Base-by-base conservation (phyloP, 768 basidiomycete species). In the Pleurotus cornucopiae region DNA sequence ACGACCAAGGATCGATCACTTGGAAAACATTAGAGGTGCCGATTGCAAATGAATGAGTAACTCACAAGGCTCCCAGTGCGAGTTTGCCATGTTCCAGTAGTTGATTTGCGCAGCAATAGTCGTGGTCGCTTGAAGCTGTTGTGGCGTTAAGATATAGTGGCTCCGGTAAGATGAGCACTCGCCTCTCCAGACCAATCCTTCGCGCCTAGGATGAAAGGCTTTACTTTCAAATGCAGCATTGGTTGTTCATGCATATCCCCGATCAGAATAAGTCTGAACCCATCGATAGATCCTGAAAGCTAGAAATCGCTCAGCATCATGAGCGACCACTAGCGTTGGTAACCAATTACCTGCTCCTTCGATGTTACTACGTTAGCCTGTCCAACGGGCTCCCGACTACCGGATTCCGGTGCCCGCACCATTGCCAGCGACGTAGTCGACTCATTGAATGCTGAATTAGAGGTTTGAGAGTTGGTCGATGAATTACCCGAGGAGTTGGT, bases 1-100 rank as follows among this genome's bases (percentile, higher is more conserved):
- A 89, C 14, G 85, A 88, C 95, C 96, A 99, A 2, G 97, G 97
- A 66, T 99, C 97, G 59, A 96, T 91, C 54, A 99, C 89, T 91
- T 46, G 13, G 13, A 20, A 40, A 43, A 48, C 49, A 34, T 57
- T n/a, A 57, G 60, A 9, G 53, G n/a, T 3, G 16, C 7, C 56
- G 48, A 34, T 11, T 6, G 18, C 25, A 16, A 38, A n/a, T 41
- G 54, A 30, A 30, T 20, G 47, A 4, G 11, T 26, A 1, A 71
- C 86, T 60, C 65, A 90, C 89, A 68, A 26, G 97, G 96, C 70
- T 98, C 97, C 94, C 97, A 99, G 64, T 98, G 94, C 47, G 97
- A 98, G 66, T 97, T 98, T 20, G 88, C 86, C 49, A 98, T 71
- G 69, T 99, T 99, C 92, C 94, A 99, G 65, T 97, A 99, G 57